Percentiles rank a stretch among this genome's conserved stretches.
Conservation (phyloP, 2,329 filamentous ascomycete species). For the Neophaeococcomyces mojaviensis region DNA sequence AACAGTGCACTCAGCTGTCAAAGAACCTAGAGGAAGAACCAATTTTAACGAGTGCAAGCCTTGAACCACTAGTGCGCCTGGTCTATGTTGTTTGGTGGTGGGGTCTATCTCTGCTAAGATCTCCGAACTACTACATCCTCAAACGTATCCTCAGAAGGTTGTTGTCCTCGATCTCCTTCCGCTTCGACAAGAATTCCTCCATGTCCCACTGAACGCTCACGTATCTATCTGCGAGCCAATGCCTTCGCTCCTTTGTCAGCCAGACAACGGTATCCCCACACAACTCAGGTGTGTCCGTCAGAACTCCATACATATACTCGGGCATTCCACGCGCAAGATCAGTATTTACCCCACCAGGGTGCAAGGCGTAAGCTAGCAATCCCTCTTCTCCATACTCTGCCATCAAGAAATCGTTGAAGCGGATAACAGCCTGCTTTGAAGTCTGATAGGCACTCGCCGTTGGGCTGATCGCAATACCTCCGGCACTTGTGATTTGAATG, state of each 20-base stretch:
- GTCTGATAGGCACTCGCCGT: slow-evolving; percentile 41
- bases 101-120: too few relatives aligned
- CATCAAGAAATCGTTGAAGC: slow-evolving; percentile 39
- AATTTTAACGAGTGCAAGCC: too few relatives aligned
- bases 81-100: too few relatives aligned
- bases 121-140: too few relatives aligned
- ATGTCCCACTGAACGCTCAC: slow-evolving; percentile 22
- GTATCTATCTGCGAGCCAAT: slow-evolving; percentile 15
- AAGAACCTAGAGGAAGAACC: too few relatives aligned
- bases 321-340: slow-evolving; percentile 12
- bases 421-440: slow-evolving; percentile 37
- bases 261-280: slow-evolving; percentile 23
- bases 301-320: slow-evolving; percentile 7
- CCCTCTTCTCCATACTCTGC: slow-evolving; percentile 35
- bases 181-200: slow-evolving; percentile 16
- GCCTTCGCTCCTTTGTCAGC: slow-evolving; percentile 20
- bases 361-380: slow-evolving; percentile 13
- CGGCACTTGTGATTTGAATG: slow-evolving; percentile 36
- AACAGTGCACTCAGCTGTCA: too few relatives aligned
- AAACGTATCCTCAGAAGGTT: too few relatives aligned
- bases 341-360: slow-evolving; percentile 14
- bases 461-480: slow-evolving; percentile 28
- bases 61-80: too few relatives aligned
- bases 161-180: slow-evolving; percentile 15
- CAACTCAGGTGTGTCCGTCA: slow-evolving; percentile 20